Base-by-base conservation (phyloP, 2,329 filamentous ascomycete genomes). In the Fusarium lyarnte region DNA sequence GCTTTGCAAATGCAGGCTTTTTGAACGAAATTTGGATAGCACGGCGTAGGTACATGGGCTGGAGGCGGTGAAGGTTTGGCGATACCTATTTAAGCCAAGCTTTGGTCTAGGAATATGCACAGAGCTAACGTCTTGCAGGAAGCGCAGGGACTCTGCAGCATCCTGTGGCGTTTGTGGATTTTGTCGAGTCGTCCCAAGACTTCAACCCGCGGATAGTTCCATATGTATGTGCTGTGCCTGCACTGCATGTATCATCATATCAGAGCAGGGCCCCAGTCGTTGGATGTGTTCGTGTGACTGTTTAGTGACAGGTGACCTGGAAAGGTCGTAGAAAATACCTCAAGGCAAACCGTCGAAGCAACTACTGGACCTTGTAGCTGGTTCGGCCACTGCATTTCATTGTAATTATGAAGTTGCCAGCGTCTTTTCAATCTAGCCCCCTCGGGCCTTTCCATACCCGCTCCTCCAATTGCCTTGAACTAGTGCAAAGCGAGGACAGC, bases 11-110 rank as follows among this genome's bases (percentile, higher is more conserved):
- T 77, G 76, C 71, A 75, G 75, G 59, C 64, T 77, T 77, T 74
- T 71, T 68, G 42, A 58, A 51, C 54, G 42, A 74, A 74, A 46
- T 46, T 52, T 72, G 62, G 57, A 67, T 62, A 52, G 61, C 58
- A 68, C 27, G 47, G 52, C 39, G 67, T 53, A 53, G 23, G 63
- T 23, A 53, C 27, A 25, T 63, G 33, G 25, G 47, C 38, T 67
- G 58, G 74, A 77, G 70, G 76, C 76, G 76, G 76, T 77, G 76
- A 77, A 65, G 66, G 71, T 62, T 76, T 70, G 64, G 55, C 76
- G 74, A 77, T 77, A 53, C 76, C 76, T 58, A 54, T 77, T 77
- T 46, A 55, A 73, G 76, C 59, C 65, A 73, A 72, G 52, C 33
- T 41, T 57, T 70, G 71, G 47, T 35, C 65, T 71, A 59, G 69